A percentile compares a stretch with the other conserved stretches of the same genome.
Conservation (phyloP, 2,329 filamentous ascomycete genomes). For the Annulohypoxylon truncatum region DNA sequence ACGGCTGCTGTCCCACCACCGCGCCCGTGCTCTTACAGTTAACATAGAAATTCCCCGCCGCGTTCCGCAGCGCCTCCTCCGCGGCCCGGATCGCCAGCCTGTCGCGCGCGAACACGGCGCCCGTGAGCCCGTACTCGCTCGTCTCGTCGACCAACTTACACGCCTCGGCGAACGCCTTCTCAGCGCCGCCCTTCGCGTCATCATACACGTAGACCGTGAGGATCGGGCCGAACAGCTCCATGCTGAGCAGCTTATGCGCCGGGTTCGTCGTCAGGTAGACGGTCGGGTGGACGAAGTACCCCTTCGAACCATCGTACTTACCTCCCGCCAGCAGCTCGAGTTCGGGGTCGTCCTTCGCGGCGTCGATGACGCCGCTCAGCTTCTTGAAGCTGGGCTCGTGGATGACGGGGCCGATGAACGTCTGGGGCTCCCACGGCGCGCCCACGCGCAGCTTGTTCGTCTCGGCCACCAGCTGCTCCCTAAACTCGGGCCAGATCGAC, state of each 20-base stretch:
- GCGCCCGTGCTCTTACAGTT: conserved; percentile 85
- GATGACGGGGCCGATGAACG: conserved; percentile 91
- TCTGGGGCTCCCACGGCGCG: conserved; percentile 73
- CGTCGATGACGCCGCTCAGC: conserved; percentile 79
- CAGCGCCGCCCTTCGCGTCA: conserved; percentile 64
- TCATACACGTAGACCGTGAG: conserved; percentile 78
- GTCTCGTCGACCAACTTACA: conserved; percentile 76
- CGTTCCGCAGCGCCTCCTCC: conserved; percentile 76
- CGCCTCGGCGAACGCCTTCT: conserved; percentile 66
- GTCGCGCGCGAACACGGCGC: conserved; percentile 79
- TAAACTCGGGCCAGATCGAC: conserved; percentile 79
- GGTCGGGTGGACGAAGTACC: conserved; percentile 87
- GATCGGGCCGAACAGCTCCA: conserved; percentile 75
- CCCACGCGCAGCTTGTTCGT: conserved; percentile 78
- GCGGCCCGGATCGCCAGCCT: conserved; percentile 73
- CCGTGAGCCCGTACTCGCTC: conserved; percentile 82
- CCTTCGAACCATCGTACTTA: conserved; percentile 79
- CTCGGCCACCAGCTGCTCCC: conserved; percentile 73
- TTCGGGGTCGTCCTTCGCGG: conserved; percentile 78
- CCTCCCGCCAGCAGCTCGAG: conserved; percentile 81
- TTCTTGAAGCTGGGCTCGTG: conserved; percentile 85
- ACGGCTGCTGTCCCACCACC: conserved; percentile 78
- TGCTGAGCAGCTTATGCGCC: conserved; percentile 77
- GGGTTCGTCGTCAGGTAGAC: conserved; percentile 82
- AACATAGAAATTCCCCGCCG: conserved; percentile 87